These are phyloP conservation scores for Lotmaria passim DNA, from an alignment of 208 protist species.

Conservation along the genomic window DNA sequence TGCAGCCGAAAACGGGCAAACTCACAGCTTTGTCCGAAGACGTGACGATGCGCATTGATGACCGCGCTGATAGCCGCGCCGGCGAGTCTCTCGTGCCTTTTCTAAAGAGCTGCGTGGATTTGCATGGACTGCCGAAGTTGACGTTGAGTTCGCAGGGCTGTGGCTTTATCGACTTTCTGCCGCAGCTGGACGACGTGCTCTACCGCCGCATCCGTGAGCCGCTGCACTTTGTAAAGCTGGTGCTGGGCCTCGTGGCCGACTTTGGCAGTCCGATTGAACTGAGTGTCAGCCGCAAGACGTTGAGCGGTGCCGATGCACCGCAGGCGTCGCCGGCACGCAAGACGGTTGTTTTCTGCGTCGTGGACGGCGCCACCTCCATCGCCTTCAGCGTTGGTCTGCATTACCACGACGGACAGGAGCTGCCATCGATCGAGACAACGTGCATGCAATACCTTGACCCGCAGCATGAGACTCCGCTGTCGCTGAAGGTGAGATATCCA, in stretches of 20 bases:
- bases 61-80: neutral
- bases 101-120: conserved; percentile 40
- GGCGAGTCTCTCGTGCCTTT: conserved; percentile 27
- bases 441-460: conserved; percentile 41
- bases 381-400: conserved; percentile 55
- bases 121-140: conserved; percentile 36
- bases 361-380: conserved; percentile 38
- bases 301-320: neutral
- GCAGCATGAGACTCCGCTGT: conserved; percentile 21
- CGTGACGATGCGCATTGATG: conserved; percentile 33
- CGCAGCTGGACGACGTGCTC: conserved; percentile 42
- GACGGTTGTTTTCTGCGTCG: conserved; percentile 45
- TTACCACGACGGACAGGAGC: conserved; percentile 42
- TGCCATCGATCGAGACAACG: conserved; percentile 49
- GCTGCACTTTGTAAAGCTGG: conserved; percentile 51
- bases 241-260: conserved; percentile 31
- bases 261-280: conserved; percentile 51
- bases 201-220: conserved; percentile 41
- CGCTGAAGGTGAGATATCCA: conserved; percentile 40
- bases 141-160: conserved; percentile 17
- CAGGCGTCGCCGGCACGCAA: conserved; percentile 1
- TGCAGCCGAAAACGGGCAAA: neutral
- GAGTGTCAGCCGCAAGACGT: conserved; percentile 21
- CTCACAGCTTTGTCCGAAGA: conserved; percentile 31
- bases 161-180: conserved; percentile 46